A percentile compares a stretch with the other conserved stretches of the same genome.
phyloP scores from a whole-genome alignment of 306 rosid species.

The Myrica gale region DNA sequence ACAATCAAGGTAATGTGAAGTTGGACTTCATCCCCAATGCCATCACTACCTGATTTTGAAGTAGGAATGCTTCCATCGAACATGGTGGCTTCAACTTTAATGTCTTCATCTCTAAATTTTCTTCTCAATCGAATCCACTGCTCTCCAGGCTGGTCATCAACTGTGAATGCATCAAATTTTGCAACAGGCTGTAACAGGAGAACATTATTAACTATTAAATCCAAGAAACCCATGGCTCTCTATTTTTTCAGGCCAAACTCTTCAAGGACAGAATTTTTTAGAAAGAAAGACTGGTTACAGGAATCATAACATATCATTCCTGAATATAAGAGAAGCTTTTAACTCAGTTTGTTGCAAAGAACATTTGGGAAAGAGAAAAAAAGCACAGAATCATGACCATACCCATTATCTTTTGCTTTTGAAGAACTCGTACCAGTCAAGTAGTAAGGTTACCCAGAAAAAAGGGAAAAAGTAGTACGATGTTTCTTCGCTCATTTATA shows the following conservation, averaged over 20 bases:
- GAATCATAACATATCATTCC: background rate
- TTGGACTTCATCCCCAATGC: conserved; percentile 44
- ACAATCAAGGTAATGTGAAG: conserved; percentile 68
- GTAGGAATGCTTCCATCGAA: conserved; percentile 58
- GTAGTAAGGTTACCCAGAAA: background rate
- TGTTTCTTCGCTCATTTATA: background rate
- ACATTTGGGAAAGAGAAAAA: background rate
- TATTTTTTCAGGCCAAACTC: background rate
- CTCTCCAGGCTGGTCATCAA: conserved; percentile 70
- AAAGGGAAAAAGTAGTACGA: too few relatives aligned
- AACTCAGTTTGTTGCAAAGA: conserved; percentile 3
- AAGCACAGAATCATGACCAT: background rate
- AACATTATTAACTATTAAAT: conserved; percentile 4
- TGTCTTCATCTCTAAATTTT: conserved; percentile 55
- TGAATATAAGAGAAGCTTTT: conserved; percentile 12
- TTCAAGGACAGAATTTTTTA: background rate
- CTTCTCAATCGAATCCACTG: conserved; percentile 71
- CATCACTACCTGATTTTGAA: conserved; percentile 34
- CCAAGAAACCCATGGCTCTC: background rate
- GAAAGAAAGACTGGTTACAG: background rate
- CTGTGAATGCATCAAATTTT: conserved; percentile 50
- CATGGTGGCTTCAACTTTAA: conserved; percentile 78
- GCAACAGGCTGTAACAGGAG: conserved; percentile 50
- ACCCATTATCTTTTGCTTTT: background rate
- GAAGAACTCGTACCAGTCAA: background rate